Percentiles rank a stretch among this genome's conserved stretches.
Conservation (phyloP, 108 stramenopile genomes). For the Cyclotella distinguenda region DNA sequence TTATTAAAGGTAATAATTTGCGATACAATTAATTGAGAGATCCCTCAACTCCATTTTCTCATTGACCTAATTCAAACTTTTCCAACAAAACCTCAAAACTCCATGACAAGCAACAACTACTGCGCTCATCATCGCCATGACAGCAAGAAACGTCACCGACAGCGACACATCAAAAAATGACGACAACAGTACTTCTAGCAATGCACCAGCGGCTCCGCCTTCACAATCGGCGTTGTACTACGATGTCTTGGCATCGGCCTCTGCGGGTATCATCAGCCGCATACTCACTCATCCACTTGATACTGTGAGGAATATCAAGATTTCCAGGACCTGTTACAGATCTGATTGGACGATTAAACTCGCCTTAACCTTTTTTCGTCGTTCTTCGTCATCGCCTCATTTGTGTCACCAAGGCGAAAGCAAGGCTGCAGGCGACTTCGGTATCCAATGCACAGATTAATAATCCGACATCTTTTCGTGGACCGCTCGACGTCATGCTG, state of each 20-base stretch:
- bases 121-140: no score
- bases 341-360: no score
- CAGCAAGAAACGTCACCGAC: no score
- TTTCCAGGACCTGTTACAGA: neutral
- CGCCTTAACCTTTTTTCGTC: neutral
- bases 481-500: constrained; percentile 66
- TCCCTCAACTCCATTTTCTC: no score
- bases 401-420: constrained; percentile 46
- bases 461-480: constrained; percentile 39
- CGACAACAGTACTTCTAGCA: neutral
- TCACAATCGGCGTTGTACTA: neutral
- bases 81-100: no score
- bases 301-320: constrained; percentile 37
- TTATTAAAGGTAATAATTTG: no score
- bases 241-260: constrained; percentile 74
- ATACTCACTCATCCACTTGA: constrained; percentile 79
- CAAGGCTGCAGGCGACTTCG: constrained; percentile 54
- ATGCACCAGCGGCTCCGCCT: neutral
- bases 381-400: neutral
- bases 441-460: neutral
- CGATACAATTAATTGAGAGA: no score
- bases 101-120: no score
- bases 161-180: no score
- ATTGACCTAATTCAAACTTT: no score
- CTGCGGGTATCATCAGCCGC: constrained; percentile 73